phyloP scores from a whole-genome alignment of 2,329 filamentous ascomycete genomes.

The Verticillium tricorpus region DNA sequence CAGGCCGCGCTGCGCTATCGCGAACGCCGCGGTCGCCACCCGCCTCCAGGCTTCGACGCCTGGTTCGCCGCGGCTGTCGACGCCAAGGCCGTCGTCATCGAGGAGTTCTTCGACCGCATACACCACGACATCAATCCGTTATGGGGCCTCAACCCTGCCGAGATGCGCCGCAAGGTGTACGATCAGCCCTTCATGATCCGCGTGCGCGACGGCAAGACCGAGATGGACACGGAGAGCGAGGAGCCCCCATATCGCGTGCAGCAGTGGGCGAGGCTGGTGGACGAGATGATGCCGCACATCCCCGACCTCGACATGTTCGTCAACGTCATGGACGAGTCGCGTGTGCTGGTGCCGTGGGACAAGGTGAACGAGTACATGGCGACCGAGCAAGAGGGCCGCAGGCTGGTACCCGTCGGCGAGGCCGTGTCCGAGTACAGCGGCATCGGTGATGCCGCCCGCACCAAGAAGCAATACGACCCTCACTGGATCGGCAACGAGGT shows the following conservation, averaged over 20 bases:
- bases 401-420: slow-evolving; percentile 27
- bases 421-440: slow-evolving; percentile 33
- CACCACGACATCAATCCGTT: slow-evolving; percentile 58
- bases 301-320: slow-evolving; percentile 53
- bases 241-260: slow-evolving; percentile 1
- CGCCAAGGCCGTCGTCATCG: slow-evolving; percentile 50
- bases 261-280: slow-evolving; percentile 5
- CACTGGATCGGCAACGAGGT: slow-evolving; percentile 26
- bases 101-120: slow-evolving; percentile 61
- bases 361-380: slow-evolving; percentile 39
- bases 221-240: not conserved
- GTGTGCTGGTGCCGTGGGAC: slow-evolving; percentile 48
- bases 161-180: slow-evolving; percentile 24
- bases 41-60: slow-evolving; percentile 56
- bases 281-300: slow-evolving; percentile 26
- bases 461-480: slow-evolving; percentile 19
- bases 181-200: slow-evolving; percentile 39
- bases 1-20: slow-evolving; percentile 53
- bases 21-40: slow-evolving; percentile 51
- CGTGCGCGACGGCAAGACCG: slow-evolving; percentile 37
- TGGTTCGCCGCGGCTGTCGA: slow-evolving; percentile 54
- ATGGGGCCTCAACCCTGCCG: slow-evolving; percentile 45
- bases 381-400: slow-evolving; percentile 32
- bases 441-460: slow-evolving; percentile 6
- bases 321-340: slow-evolving; percentile 47